A percentile compares a stretch with the other conserved stretches of the same genome.
These are phyloP conservation scores for Aureobasidium lini DNA, from an alignment of 2,329 filamentous ascomycete genomes.

Conservation along the genomic window DNA sequence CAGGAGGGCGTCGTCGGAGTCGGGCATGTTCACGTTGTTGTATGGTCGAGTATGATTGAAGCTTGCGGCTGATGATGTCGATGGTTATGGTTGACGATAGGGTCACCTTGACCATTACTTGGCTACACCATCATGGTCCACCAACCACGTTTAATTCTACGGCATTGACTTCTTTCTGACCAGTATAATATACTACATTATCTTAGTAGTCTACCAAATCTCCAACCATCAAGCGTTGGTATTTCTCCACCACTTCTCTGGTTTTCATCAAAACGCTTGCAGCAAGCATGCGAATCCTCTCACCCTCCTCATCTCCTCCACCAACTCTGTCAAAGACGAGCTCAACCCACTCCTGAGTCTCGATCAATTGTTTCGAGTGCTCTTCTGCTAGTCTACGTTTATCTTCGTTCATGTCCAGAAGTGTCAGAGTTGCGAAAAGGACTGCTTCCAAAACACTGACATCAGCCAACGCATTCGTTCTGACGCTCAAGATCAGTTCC, in stretches of 20 bases:
- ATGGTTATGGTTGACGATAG: not conserved
- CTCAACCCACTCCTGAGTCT: conserved; percentile 80
- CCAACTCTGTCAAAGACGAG: conserved; percentile 56
- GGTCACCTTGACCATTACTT: not conserved
- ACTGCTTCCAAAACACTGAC: conserved; percentile 62
- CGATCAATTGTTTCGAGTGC: conserved; percentile 68
- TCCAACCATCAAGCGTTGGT: conserved; percentile 69
- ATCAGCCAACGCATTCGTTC: conserved; percentile 41
- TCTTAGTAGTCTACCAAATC: conserved; percentile 40
- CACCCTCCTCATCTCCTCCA: conserved; percentile 54
- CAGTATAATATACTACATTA: not conserved
- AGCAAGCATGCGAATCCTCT: conserved; percentile 68
- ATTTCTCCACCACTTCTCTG: conserved; percentile 74
- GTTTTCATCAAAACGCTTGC: conserved; percentile 71
- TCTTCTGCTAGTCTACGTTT: conserved; percentile 65
- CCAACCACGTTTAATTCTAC: not conserved
- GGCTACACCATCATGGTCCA: not conserved
- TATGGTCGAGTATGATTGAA: not conserved
- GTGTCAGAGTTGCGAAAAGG: conserved; percentile 68
- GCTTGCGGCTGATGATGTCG: not conserved
- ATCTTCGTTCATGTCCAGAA: conserved; percentile 74
- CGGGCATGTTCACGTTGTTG: conserved; percentile 7
- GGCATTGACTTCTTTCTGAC: not conserved
- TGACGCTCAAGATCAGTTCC: conserved; percentile 68
- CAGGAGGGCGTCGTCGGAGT: conserved; percentile 35